Conservation (phyloP, 1,284 basidiomycete genomes). For the Cryptococcus jaspeensis region DNA sequence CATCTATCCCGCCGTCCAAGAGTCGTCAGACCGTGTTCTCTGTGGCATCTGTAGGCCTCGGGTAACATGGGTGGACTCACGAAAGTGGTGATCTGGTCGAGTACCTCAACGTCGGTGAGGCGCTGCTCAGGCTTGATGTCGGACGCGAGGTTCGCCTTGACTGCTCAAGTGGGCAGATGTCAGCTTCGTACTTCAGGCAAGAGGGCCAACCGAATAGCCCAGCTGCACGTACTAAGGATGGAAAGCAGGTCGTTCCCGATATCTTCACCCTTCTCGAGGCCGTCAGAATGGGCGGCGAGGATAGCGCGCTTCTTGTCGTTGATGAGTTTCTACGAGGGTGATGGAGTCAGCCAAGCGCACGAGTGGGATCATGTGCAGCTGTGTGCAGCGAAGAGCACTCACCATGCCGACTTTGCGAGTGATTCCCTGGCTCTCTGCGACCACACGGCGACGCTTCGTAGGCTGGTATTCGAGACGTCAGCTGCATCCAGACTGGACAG, state of each 20-base stretch:
- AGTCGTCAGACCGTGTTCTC: not conserved
- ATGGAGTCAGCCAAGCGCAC: not conserved
- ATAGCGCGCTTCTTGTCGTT: conserved; percentile 54
- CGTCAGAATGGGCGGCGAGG: conserved; percentile 19
- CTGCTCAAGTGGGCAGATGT: conserved; percentile 47
- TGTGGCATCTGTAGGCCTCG: too few species aligned
- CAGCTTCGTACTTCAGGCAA: too few species aligned
- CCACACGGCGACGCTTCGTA: conserved; percentile 46
- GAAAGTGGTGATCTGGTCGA: conserved; percentile 75
- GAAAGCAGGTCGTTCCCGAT: conserved; percentile 52
- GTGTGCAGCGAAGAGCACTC: conserved; percentile 7
- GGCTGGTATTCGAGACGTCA: conserved; percentile 19
- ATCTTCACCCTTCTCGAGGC: conserved; percentile 53
- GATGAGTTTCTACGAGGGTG: conserved; percentile 54
- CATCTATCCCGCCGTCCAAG: conserved; percentile 23
- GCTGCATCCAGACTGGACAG: not conserved
- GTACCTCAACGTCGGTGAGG: conserved; percentile 65
- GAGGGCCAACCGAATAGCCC: too few species aligned
- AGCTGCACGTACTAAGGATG: conserved; percentile 56
- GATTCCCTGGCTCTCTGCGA: conserved; percentile 52
- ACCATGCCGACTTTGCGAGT: conserved; percentile 60
- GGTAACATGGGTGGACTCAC: conserved; percentile 47
- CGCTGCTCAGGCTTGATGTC: conserved; percentile 59
- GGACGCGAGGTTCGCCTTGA: conserved; percentile 61
- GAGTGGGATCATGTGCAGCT: not conserved